A percentile compares a stretch with the other conserved stretches of the same genome.
Conservation (phyloP, 1,284 basidiomycete genomes). For the Ustilago tritici region DNA sequence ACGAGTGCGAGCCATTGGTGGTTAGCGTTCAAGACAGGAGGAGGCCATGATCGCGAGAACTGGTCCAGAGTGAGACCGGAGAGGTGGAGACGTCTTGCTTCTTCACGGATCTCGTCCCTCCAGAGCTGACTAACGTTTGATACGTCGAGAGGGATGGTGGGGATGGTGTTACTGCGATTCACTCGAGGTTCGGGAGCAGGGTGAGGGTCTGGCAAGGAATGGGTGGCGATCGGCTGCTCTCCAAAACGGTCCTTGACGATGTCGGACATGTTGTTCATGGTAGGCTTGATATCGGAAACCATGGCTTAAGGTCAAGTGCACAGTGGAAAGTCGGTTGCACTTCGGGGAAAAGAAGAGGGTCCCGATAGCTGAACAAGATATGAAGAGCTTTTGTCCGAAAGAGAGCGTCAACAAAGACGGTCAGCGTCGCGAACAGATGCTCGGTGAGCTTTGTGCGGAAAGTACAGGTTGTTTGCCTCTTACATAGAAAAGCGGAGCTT, state of each 20-base stretch:
- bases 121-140: conserved; percentile 11
- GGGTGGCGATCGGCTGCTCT: not conserved
- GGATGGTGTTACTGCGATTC: not conserved
- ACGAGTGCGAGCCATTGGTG: not conserved
- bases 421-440: conserved; percentile 7
- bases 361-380: not conserved
- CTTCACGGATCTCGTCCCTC: conserved; percentile 4
- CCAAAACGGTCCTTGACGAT: not conserved
- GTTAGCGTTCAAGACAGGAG: not conserved
- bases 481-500: conserved; percentile 7
- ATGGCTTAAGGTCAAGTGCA: not conserved
- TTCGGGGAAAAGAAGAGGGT: not conserved
- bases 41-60: not conserved
- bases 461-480: not conserved
- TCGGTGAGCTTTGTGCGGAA: not conserved
- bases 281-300: not conserved
- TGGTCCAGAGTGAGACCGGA: not conserved
- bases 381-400: not conserved
- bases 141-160: not conserved
- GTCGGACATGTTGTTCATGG: not conserved
- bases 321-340: not conserved
- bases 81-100: not conserved
- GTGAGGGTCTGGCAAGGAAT: not conserved
- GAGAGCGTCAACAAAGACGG: not conserved
- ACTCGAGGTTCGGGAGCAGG: not conserved